Conservation (phyloP, 176 grass and related monocot species). For the Oryza longistaminata region DNA sequence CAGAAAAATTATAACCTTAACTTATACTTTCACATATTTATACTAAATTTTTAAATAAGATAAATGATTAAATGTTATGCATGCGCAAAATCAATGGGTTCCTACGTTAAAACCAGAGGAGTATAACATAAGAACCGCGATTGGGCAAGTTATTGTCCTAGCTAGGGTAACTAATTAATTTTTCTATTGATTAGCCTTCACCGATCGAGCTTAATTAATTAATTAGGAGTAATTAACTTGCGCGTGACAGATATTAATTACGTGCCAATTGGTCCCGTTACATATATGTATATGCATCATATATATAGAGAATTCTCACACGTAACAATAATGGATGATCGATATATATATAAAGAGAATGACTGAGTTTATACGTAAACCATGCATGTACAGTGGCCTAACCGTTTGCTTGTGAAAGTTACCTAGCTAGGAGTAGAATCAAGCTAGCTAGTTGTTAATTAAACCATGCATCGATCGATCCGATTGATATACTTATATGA, state of each 20-base stretch:
- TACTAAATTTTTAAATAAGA: too few relatives aligned
- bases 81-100: too few relatives aligned
- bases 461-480: neutral
- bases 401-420: constrained; percentile 37
- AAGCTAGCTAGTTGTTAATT: neutral
- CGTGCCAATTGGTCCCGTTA: too few relatives aligned
- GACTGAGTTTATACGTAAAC: neutral
- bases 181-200: neutral
- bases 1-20: too few relatives aligned
- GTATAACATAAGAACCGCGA: too few relatives aligned
- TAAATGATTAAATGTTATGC: too few relatives aligned
- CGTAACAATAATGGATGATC: neutral
- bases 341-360: neutral
- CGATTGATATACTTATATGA: neutral
- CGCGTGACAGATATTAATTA: too few relatives aligned
- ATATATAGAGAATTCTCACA: neutral
- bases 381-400: neutral
- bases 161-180: neutral
- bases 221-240: neutral
- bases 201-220: neutral
- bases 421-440: neutral
- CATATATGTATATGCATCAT: neutral
- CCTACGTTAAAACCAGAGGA: too few relatives aligned
- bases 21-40: too few relatives aligned
- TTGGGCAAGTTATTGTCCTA: neutral